These are phyloP conservation scores for Aspergillus fumigatiaffinis DNA, from an alignment of 2,329 filamentous ascomycete genomes.

Conservation along the genomic window DNA sequence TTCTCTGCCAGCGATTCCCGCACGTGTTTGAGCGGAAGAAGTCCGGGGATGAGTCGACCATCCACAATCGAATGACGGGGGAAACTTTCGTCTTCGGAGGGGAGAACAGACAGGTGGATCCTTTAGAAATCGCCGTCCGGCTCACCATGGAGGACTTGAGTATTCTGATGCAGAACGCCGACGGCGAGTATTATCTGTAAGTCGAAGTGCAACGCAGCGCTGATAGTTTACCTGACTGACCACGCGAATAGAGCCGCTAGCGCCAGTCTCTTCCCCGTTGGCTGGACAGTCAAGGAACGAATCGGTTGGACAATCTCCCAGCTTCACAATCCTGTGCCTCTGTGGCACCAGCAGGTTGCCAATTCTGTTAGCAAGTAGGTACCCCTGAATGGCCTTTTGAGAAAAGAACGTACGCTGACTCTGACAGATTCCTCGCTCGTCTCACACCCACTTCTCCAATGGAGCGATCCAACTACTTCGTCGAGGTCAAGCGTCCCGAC, in stretches of 20 bases:
- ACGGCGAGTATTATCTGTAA: conserved; percentile 47
- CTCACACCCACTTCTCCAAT: conserved; percentile 42
- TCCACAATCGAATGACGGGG: conserved; percentile 43
- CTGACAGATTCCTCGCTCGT: conserved; percentile 43
- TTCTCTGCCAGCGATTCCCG: conserved; percentile 44
- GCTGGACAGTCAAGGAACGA: conserved; percentile 48
- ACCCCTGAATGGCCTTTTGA: background rate
- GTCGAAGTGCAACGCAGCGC: conserved; percentile 8
- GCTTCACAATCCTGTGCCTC: conserved; percentile 46
- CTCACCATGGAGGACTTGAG: conserved; percentile 52
- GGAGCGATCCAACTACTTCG: conserved; percentile 49
- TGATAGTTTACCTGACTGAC: conserved; percentile 4
- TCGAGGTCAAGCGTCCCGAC: conserved; percentile 43
- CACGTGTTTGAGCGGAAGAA: conserved; percentile 38
- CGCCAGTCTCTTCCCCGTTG: conserved; percentile 52
- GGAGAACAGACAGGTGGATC: conserved; percentile 33
- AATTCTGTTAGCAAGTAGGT: conserved; percentile 42
- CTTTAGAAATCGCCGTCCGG: conserved; percentile 49
- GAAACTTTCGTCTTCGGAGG: conserved; percentile 42
- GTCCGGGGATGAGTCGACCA: conserved; percentile 22
- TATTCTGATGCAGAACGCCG: conserved; percentile 44
- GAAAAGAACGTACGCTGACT: conserved; percentile 2
- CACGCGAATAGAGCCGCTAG: conserved; percentile 40
- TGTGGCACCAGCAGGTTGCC: conserved; percentile 48
- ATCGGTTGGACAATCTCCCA: conserved; percentile 48